A percentile compares a stretch with the other conserved stretches of the same genome.
These are phyloP conservation scores for Phlebiopsis flavidoalba DNA, from an alignment of 768 basidiomycete genomes.

Conservation along the genomic window DNA sequence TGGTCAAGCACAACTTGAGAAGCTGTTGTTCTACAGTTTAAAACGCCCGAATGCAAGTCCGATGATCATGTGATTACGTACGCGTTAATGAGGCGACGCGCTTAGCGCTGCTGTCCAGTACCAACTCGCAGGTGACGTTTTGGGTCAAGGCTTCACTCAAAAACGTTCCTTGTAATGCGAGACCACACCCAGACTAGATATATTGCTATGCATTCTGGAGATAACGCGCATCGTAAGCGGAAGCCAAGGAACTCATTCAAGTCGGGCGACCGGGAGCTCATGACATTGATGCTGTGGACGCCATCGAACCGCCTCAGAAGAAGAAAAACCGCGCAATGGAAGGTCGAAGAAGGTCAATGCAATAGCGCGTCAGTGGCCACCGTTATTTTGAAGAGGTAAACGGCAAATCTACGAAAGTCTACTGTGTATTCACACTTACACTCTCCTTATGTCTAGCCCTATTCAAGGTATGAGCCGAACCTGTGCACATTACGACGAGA, in stretches of 20 bases:
- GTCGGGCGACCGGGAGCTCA: not conserved
- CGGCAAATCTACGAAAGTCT: not conserved
- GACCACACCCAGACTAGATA: too few species aligned
- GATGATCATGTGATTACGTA: not conserved
- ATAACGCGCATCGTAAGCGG: not conserved
- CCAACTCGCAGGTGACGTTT: too few species aligned
- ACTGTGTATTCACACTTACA: too few species aligned
- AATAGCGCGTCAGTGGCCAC: conserved; percentile 20
- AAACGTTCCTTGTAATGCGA: too few species aligned
- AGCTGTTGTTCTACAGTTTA: too few species aligned
- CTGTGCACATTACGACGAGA: not conserved
- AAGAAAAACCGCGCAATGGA: conserved; percentile 16
- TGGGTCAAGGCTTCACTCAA: too few species aligned
- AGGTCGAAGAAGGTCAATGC: conserved; percentile 4
- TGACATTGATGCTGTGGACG: not conserved
- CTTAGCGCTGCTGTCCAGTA: not conserved
- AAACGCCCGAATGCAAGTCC: too few species aligned
- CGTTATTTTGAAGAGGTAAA: conserved; percentile 23
- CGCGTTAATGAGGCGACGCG: not conserved
- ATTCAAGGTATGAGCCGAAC: conserved; percentile 45
- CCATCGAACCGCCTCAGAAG: not conserved
- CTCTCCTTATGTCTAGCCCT: conserved; percentile 29
- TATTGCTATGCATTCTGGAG: not conserved
- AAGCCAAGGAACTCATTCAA: not conserved
- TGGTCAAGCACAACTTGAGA: not conserved